Conservation (phyloP, 805 yeast genomes). For the Pichia phayaonensis region DNA sequence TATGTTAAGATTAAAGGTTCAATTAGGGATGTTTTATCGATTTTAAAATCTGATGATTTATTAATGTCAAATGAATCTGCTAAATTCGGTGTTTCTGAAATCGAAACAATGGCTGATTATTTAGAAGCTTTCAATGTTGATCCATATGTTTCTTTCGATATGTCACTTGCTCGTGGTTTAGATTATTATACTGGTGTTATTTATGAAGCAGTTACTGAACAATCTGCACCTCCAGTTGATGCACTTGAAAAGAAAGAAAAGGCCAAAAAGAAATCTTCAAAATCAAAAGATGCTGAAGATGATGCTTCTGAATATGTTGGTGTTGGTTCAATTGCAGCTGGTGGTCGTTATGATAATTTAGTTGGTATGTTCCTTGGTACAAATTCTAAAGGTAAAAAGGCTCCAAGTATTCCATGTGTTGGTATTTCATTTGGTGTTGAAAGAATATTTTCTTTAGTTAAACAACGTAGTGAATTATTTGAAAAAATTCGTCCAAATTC, state of each 20-base stretch:
- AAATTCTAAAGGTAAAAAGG: conserved; percentile 62
- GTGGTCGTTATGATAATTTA: conserved; percentile 94
- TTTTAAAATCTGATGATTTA: conserved; percentile 48
- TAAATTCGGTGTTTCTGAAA: conserved; percentile 71
- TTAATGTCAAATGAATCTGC: conserved; percentile 66
- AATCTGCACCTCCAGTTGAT: conserved; percentile 89
- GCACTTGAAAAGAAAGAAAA: conserved; percentile 58
- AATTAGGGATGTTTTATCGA: conserved; percentile 51
- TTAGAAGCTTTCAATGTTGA: conserved; percentile 77
- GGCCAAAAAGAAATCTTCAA: conserved; percentile 16
- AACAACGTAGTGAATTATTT: conserved; percentile 59
- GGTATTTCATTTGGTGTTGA: conserved; percentile 97
- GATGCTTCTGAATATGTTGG: conserved; percentile 97
- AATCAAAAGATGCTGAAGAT: conserved; percentile 44
- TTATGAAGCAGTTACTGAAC: conserved; percentile 92
- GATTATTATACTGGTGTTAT: conserved; percentile 97
- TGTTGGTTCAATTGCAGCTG: conserved; percentile 97
- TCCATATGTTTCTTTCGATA: conserved; percentile 68
- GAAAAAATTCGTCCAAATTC: conserved; percentile 71
- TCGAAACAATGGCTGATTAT: conserved; percentile 66
- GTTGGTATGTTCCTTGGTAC: conserved; percentile 93
- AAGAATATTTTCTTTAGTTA: conserved; percentile 83
- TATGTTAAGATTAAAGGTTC: conserved; percentile 82
- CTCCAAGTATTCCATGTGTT: conserved; percentile 84
- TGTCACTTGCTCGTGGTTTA: conserved; percentile 93